Evolutionary conservation across 805 yeast species (phyloP), one percentile per base, ranked within the genome.

Genomic region (Clavispora santaluciae): DNA sequence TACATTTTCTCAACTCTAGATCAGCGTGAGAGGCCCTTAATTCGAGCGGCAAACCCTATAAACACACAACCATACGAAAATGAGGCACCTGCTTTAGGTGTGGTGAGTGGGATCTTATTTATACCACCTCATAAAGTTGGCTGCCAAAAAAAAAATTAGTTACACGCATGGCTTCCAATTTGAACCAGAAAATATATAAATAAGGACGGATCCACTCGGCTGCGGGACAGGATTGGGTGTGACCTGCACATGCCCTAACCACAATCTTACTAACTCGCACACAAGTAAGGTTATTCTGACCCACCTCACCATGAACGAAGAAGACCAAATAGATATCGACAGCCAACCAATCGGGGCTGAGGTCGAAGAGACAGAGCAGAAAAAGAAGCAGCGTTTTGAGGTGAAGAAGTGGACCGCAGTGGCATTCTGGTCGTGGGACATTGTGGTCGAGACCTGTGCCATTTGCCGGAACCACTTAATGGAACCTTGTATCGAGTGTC

Each of bases 381-480:
- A 53, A 44, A 45, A 79, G 23, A 68, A 83, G 68, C 85, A 83
- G 61, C 75, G 86, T 54, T 90, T 93, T 55, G 97, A 91, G 60
- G 90, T 93, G 30, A 86, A 88, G 60, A 93, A 90, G 70, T 91
- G 99, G 98, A 89, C 96, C 11, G 98, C 98, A 0, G 99, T 93
- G 36, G 98, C 98, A n/a, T 88, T 93, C 60, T 93, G 99, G 99
- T 88, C 97, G 0, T 93, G 99, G 99, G 78, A 88, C 65, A 85
- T 88, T 45, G 91, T 81, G 25, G 91, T 88, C 41, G 99, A 95
- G 50, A 88, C 87, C 41, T 93, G 99, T 72, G 98, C 99, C 29
- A 93, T 93, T 60, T 93, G 99, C 74, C 78, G 98, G 60, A 93
- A 91, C 64, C 97, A 91, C 64, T 76, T 93, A 51, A 93, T 93